Evolutionary conservation across 108 stramenopile species (phyloP), one percentile per base, ranked within the genome.

Genomic region (Fistulifera pelliculosa): DNA sequence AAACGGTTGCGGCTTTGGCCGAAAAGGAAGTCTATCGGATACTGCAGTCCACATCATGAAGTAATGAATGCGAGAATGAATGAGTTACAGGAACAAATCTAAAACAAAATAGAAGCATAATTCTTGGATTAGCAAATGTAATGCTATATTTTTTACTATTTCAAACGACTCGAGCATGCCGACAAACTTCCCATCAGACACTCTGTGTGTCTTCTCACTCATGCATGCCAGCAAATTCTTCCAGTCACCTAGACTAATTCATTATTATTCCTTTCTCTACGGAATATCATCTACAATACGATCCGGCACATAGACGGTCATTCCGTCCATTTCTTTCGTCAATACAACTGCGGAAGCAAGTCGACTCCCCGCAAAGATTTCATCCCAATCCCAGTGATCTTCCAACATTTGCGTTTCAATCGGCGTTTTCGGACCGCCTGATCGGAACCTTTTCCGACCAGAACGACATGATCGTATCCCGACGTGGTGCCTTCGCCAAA

Each of bases 251-350:
- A n/a, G n/a, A n/a, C n/a, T n/a, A n/a, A n/a, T n/a, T n/a, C n/a
- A n/a, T n/a, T n/a, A n/a, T n/a, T n/a, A n/a, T n/a, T n/a, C n/a
- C 4, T 7, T 25, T 6, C 42, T 13, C 68, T 80, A 93, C 19
- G 86, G 86, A 58, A 81, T 85, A 52, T 83, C 83, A 69, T 81
- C 81, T 47, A 70, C 75, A 47, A 94, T 58, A 47, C 93, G 82
- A 61, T 82, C 83, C n/a, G 93, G 93, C 14, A 94, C 81, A 66
- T 76, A 94, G 38, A 94, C 87, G 14, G 70, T 79, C 87, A 94
- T 84, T 8, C 93, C 93, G 63, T 94, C 79, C 88, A 94, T 90
- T 49, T 70, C 79, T 58, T 77, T 73, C 38, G 72, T 88, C 42
- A 94, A 62, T 21, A 58, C 68, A 22, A 94, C 61, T 43, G 61